Base-by-base conservation (phyloP, 2,329 filamentous ascomycete genomes). In the Alternaria conjuncta region DNA sequence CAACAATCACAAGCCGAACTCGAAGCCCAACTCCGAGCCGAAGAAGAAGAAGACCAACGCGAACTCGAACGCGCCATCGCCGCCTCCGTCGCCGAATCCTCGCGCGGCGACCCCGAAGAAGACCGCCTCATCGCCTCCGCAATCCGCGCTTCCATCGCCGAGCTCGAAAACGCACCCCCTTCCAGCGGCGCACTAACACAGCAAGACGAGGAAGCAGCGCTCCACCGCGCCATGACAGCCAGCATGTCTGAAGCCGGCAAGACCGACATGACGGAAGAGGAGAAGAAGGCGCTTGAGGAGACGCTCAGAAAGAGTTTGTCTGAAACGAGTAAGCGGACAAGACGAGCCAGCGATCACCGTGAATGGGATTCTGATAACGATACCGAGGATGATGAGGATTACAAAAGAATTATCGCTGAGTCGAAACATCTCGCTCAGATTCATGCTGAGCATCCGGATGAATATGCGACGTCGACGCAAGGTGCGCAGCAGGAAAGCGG, bases 11-110 rank as follows among this genome's bases (percentile, higher is more conserved):
- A 49, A 1, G 32, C 61, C 6, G 54, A 68, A 8, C 64, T 73
- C 21, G 70, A 74, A 51, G 66, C 69, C 10, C 67, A 75, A 26
- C 67, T 73, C 57, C 64, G 55, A 8, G 63, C 64, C 10, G 66
- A 73, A 65, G 77, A 79, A 53, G 77, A 80, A 46, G 78, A 75
- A 6, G 82, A 86, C n/a, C 84, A 87, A 32, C 84, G 85, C 3
- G 90, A 91, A 60, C 86, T 93, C 45, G 92, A 95, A 75, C 83
- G 86, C 45, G 92, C 92, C 1, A 95, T 96, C 61, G 86, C 85
- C 57, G 84, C 74, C 3, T 80, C 78, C 1, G 90, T 96, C 1
- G 82, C 83, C 8, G 86, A 91, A 73, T 93, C 91, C 0, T 94
- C 91, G 0, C 85, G 82, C 1, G 92, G 92, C 11, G 85, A 95